Conservation (phyloP, 192 early-diverging fungal genomes). For the Coemansia sp. region DNA sequence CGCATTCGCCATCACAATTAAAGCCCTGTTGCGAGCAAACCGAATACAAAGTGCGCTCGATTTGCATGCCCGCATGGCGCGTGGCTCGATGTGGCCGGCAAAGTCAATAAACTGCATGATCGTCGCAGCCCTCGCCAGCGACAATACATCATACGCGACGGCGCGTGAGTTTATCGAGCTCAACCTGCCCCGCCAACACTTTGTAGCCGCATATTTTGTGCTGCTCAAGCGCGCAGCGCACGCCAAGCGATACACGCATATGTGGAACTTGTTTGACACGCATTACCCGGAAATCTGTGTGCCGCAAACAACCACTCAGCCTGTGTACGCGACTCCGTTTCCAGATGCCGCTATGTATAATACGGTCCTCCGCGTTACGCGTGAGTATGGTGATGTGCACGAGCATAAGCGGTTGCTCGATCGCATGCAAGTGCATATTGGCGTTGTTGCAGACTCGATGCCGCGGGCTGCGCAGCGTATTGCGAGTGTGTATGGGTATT, state of each 20-base stretch:
- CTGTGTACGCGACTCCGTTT: slow-evolving; percentile 10
- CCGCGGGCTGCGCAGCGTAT: slow-evolving; percentile 20
- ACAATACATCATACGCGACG: background rate
- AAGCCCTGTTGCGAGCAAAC: slow-evolving; percentile 14
- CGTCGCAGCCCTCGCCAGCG: slow-evolving; percentile 1
- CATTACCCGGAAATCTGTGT: slow-evolving; percentile 24
- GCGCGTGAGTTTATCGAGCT: slow-evolving; percentile 17
- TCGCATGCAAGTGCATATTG: slow-evolving; percentile 27
- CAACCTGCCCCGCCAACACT: slow-evolving; percentile 33
- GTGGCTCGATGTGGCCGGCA: slow-evolving; percentile 26
- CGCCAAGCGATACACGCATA: slow-evolving; percentile 11
- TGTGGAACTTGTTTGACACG: slow-evolving; percentile 22
- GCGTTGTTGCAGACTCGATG: background rate
- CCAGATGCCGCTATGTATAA: slow-evolving; percentile 39
- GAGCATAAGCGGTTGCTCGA: slow-evolving; percentile 30
- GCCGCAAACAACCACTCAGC: background rate
- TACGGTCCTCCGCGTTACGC: slow-evolving; percentile 14
- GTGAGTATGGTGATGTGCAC: slow-evolving; percentile 12
- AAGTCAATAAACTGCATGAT: slow-evolving; percentile 46
- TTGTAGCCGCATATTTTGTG: slow-evolving; percentile 11
- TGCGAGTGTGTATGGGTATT: slow-evolving; percentile 13
- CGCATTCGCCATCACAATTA: slow-evolving; percentile 21
- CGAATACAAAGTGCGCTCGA: slow-evolving; percentile 27
- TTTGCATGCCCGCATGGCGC: slow-evolving; percentile 21
- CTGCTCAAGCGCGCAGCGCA: slow-evolving; percentile 22